Conservation (phyloP, 345 rosid genomes). For the Lepidium africanum region DNA sequence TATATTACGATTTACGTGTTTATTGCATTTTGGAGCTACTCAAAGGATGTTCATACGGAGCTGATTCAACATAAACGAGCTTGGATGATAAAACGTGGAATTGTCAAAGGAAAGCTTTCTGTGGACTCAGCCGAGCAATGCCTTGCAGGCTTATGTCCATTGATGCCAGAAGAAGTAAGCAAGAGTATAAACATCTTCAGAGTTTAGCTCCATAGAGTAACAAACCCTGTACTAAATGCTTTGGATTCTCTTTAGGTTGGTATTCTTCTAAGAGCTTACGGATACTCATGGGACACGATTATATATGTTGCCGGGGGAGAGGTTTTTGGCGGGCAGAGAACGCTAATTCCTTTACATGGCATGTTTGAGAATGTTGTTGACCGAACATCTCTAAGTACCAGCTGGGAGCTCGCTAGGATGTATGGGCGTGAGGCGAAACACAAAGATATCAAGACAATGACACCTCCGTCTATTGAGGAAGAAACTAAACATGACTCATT, state of each 20-base stretch:
- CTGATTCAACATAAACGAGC: slow-evolving; percentile 93
- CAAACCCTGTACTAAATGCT: neutral
- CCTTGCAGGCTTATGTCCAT: slow-evolving; percentile 70
- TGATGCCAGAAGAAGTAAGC: slow-evolving; percentile 91
- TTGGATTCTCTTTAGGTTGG: slow-evolving; percentile 54
- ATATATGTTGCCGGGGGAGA: slow-evolving; percentile 92
- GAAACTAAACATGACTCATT: slow-evolving; percentile 53
- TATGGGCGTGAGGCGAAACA: slow-evolving; percentile 81
- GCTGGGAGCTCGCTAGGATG: slow-evolving; percentile 81
- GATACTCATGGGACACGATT: slow-evolving; percentile 83
- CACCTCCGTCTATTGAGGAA: slow-evolving; percentile 44
- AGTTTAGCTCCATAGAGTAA: neutral
- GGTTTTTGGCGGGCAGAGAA: slow-evolving; percentile 95
- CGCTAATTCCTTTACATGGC: slow-evolving; percentile 74
- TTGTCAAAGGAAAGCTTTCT: slow-evolving; percentile 68
- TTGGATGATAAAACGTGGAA: slow-evolving; percentile 83
- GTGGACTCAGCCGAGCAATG: slow-evolving; percentile 62
- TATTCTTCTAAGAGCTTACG: slow-evolving; percentile 88
- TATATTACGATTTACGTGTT: neutral
- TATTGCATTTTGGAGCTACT: slow-evolving; percentile 48
- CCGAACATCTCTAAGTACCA: slow-evolving; percentile 77
- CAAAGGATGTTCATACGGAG: slow-evolving; percentile 93
- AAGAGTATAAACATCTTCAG: neutral
- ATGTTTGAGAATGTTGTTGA: slow-evolving; percentile 90
- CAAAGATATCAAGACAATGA: slow-evolving; percentile 30